Base-by-base conservation (phyloP, 2,329 filamentous ascomycete species). In the Aspergillus tamarii region DNA sequence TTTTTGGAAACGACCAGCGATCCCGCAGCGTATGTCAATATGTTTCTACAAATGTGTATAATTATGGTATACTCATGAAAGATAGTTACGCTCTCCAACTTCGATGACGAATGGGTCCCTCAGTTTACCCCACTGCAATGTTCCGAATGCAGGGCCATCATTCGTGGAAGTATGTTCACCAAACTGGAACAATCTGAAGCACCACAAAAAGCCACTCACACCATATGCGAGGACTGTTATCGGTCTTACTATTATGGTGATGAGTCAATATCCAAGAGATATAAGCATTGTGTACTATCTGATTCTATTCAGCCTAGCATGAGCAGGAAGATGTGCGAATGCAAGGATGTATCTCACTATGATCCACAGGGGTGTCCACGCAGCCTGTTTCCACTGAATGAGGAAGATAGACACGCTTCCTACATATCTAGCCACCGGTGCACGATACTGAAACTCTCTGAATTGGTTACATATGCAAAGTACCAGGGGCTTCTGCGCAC, bases 171-270 rank as follows among this genome's bases (percentile, higher is more conserved):
- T 21, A 68, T 69, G 53, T 78, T 75, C 50, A 39, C 50, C 11
- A 67, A 66, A 10, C 48, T 48, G 0, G 28, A 57, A 46, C n/a
- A 26, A 26, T 19, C 34, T 48, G n/a, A 43, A 60, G 4, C 5
- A 3, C 5, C 34, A 16, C 52, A 55, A 55, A 19, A 32, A 36
- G 21, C 9, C 21, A 8, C 21, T 19, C 56, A 58, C 12, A 58
- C 59, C 0, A 58, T 79, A 8, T 79, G 76, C 57, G 77, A 80
- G 58, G 57, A 52, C 28, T 80, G 78, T 63, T 80, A 79, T 60
- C 59, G 75, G 28, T 54, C 62, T 11, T 57, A 63, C 1, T 68
- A 74, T 59, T 74, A 74, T 39, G 74, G 73, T 4, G 63, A 73
- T 4, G 48, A 60, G 9, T 63, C 66, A 1, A 77, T 72, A 59